Percentiles rank a stretch among this genome's conserved stretches.
Evolutionary conservation across 768 basidiomycete genomes (phyloP).

Genomic region (Lentinula sp.): DNA sequence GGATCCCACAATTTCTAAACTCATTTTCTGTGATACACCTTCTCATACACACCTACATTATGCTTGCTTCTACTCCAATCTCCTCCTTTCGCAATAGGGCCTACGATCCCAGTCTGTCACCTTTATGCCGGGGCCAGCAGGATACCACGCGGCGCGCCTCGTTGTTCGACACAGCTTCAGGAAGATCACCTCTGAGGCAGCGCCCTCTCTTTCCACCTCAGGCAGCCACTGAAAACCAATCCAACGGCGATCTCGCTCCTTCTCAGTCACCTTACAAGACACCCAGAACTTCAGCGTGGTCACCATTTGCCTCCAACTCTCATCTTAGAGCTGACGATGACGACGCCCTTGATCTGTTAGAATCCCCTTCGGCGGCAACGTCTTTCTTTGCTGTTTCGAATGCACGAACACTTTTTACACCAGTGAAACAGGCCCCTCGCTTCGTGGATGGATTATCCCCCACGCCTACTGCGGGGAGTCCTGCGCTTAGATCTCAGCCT

Average conservation of each 20-base stretch:
- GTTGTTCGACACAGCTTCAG: slow-evolving; percentile 51
- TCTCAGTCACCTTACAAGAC: slow-evolving; percentile 47
- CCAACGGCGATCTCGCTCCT: slow-evolving; percentile 40
- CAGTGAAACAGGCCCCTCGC: slow-evolving; percentile 46
- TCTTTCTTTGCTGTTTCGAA: slow-evolving; percentile 36
- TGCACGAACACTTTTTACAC: slow-evolving; percentile 52
- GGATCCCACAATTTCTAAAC: slow-evolving; percentile 1
- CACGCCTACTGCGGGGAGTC: slow-evolving; percentile 10
- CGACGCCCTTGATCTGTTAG: slow-evolving; percentile 53
- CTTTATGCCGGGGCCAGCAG: slow-evolving; percentile 28
- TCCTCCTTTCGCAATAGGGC: slow-evolving; percentile 23
- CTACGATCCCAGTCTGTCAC: slow-evolving; percentile 25
- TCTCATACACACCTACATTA: slow-evolving; percentile 20
- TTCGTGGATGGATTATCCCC: slow-evolving; percentile 26
- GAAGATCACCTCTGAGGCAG: slow-evolving; percentile 54
- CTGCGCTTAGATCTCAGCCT: slow-evolving; percentile 18
- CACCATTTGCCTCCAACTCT: slow-evolving; percentile 24
- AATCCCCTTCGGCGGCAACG: slow-evolving; percentile 33
- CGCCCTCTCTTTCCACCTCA: slow-evolving; percentile 30
- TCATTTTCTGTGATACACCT: slow-evolving; percentile 7
- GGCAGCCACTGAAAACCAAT: slow-evolving; percentile 23
- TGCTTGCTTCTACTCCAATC: slow-evolving; percentile 40
- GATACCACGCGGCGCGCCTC: slow-evolving; percentile 26
- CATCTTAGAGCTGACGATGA: slow-evolving; percentile 44
- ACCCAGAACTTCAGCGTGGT: slow-evolving; percentile 30